Evolutionary conservation across 2,329 filamentous ascomycete species (phyloP).

Genomic region (Fusarium scirpi): DNA sequence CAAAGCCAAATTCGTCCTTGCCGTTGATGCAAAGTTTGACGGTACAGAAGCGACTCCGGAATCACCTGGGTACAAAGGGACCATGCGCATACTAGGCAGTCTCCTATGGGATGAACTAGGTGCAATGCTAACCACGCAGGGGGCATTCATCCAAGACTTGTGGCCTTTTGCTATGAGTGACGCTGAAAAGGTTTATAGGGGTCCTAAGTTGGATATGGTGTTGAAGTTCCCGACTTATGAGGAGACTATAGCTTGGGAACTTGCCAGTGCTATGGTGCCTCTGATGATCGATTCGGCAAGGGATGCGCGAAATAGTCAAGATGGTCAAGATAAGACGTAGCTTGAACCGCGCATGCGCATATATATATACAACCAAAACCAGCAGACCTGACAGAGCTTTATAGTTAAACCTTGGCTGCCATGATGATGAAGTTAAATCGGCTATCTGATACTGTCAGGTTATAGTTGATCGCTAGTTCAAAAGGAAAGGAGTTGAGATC

Average conservation of each 20-base stretch:
- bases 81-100: constrained; percentile 39
- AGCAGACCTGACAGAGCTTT: background rate
- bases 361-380: background rate
- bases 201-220: constrained; percentile 1
- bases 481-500: background rate
- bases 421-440: background rate
- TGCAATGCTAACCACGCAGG: constrained; percentile 50
- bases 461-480: background rate
- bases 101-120: constrained; percentile 45
- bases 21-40: constrained; percentile 19
- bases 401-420: background rate
- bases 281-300: background rate
- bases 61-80: constrained; percentile 39
- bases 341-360: background rate
- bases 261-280: constrained; percentile 13
- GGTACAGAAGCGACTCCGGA: background rate
- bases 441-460: background rate
- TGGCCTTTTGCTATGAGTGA: constrained; percentile 45
- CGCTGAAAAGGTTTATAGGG: constrained; percentile 30
- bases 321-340: background rate
- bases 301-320: background rate
- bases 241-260: constrained; percentile 13
- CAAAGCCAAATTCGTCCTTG: constrained; percentile 33
- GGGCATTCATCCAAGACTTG: constrained; percentile 18
- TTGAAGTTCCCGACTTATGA: constrained; percentile 18